Base-by-base conservation (phyloP, 495 filamentous ascomycete genomes). In the Astrothelium macrocarpum region DNA sequence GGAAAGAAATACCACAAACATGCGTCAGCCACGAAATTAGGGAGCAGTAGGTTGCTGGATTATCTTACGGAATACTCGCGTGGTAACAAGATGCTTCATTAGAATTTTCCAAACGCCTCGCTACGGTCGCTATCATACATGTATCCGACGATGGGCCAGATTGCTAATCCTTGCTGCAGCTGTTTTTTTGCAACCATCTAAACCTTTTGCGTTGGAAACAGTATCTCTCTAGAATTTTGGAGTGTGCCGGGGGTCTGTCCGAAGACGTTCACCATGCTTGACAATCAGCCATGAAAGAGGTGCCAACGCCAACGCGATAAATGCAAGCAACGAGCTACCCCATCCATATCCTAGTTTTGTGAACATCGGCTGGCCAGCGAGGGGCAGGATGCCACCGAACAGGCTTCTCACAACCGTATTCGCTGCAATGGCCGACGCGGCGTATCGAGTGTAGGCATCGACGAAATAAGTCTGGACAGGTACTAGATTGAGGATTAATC, bases 401-500 rank as follows among this genome's bases (percentile, higher is more conserved):
- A 65, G 20, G n/a, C 20, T 32, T n/a, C 65, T 58, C 10, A 67
- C n/a, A 29, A 90, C 81, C 2, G 84, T 82, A 1, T 78, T 79
- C 1, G 90, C 88, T 1, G 79, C 86, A 16, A 90, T 72, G 1
- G 88, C 90, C 64, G 82, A 86, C 10, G 90, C 89, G 10, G 90
- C 87, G 71, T 82, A 94, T 3, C 81, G 79, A 28, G 84, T 83
- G 73, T 91, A 92, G 10, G 85, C 74, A 70, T 95, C 90, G 20
- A 92, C 83, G 58, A 90, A 74, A 68, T 89, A 94, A 9, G 84
- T 84, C 75, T 88, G 85, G 34, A 85, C 82, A 65, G 83, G 86
- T 73, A 90, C 87, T 70, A 87, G 87, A 0, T 78, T 76, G 5
- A 87, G 78, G 62, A 89, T 87, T 7, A 76, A 79, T 4, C 87